A percentile compares a stretch with the other conserved stretches of the same genome.
Conservation (phyloP, 2,329 filamentous ascomycete genomes). For the Fusarium pseudograminearum region DNA sequence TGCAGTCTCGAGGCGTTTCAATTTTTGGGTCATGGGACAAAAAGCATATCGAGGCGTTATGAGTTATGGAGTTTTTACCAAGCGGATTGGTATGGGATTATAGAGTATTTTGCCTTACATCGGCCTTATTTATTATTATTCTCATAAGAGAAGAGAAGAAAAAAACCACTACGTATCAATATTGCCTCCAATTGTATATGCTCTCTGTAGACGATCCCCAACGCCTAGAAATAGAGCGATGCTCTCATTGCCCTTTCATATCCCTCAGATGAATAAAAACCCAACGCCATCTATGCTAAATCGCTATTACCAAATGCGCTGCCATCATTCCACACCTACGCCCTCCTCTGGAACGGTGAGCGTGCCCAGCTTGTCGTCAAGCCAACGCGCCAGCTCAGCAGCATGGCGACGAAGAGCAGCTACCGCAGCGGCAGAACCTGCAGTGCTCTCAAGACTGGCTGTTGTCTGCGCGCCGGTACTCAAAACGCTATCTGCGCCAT, state of each 20-base stretch:
- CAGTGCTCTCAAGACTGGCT: slow-evolving; percentile 54
- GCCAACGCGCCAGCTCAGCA: slow-evolving; percentile 68
- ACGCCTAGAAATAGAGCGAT: slow-evolving; percentile 39
- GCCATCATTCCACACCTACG: slow-evolving; percentile 53
- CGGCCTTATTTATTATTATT: slow-evolving; percentile 38
- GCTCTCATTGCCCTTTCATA: slow-evolving; percentile 13
- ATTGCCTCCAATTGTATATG: slow-evolving; percentile 30
- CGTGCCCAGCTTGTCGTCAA: slow-evolving; percentile 70
- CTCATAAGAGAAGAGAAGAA: slow-evolving; percentile 19
- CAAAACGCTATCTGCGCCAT: slow-evolving; percentile 61
- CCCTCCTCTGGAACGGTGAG: slow-evolving; percentile 66
- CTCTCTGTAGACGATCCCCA: slow-evolving; percentile 41
- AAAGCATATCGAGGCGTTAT: slow-evolving; percentile 42
- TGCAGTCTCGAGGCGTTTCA: slow-evolving; percentile 5
- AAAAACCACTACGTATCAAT: slow-evolving; percentile 13
- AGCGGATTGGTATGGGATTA: slow-evolving; percentile 13
- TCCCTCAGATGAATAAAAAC: slow-evolving; percentile 27
- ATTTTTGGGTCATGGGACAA: neutral
- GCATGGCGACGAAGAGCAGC: slow-evolving; percentile 67
- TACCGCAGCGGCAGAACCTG: slow-evolving; percentile 60
- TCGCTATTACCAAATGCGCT: slow-evolving; percentile 19
- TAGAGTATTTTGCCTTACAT: slow-evolving; percentile 21
- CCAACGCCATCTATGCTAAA: slow-evolving; percentile 45
- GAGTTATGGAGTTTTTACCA: slow-evolving; percentile 27
- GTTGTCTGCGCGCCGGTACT: slow-evolving; percentile 61